A percentile compares a stretch with the other conserved stretches of the same genome.
Conservation (phyloP, 2,329 filamentous ascomycete genomes). For the Hypoxylon sp. region DNA sequence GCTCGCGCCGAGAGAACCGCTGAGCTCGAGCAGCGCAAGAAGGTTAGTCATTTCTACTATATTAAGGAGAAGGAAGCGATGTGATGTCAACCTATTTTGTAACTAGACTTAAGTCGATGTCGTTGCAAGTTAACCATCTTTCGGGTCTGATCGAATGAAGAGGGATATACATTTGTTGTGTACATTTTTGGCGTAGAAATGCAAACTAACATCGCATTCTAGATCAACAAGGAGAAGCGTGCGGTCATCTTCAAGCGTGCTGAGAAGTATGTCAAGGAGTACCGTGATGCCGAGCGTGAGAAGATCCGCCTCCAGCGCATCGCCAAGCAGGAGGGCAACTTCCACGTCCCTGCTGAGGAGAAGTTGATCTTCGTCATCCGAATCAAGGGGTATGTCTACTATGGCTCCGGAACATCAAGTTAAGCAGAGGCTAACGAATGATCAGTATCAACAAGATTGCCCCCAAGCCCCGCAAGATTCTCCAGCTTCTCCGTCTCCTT, state of each 20-base stretch:
- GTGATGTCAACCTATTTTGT: constrained; percentile 91
- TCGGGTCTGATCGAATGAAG: constrained; percentile 87
- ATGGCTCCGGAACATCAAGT: constrained; percentile 10
- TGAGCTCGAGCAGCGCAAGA: constrained; percentile 87
- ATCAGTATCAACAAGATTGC: constrained; percentile 99
- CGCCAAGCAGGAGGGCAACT: constrained; percentile 91
- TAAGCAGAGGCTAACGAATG: constrained; percentile 31
- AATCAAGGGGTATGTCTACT: constrained; percentile 86
- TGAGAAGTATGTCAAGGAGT: constrained; percentile 99
- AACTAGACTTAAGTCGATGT: constrained; percentile 98
- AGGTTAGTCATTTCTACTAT: constrained; percentile 73
- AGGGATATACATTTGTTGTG: constrained; percentile 39
- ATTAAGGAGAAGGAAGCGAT: constrained; percentile 53
- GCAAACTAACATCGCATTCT: constrained; percentile 55
- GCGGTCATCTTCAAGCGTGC: constrained; percentile 99
- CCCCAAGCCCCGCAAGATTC: constrained; percentile 99
- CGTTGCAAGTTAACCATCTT: constrained; percentile 99
- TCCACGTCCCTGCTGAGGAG: constrained; percentile 93
- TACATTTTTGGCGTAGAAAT: constrained; percentile 25
- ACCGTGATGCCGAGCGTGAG: constrained; percentile 98
- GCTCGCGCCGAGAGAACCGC: constrained; percentile 89
- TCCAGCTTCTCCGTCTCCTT: constrained; percentile 98
- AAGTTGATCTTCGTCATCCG: constrained; percentile 98
- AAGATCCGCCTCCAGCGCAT: constrained; percentile 93
- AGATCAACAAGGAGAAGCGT: constrained; percentile 99